Conservation (phyloP, 2,329 filamentous ascomycete species). For the Setomelanomma holmii region DNA sequence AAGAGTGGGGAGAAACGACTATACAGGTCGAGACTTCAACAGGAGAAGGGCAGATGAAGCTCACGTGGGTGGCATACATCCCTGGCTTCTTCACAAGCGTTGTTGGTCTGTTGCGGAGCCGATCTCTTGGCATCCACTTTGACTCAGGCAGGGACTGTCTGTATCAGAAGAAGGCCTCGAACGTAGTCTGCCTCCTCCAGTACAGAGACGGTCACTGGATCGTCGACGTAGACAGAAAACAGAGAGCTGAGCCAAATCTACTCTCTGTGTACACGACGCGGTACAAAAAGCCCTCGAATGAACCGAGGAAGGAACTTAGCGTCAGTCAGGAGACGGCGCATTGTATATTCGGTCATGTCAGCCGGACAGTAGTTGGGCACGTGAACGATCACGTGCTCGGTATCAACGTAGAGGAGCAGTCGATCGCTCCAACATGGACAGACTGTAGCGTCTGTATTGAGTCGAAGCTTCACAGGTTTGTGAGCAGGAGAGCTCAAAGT, state of each 20-base stretch:
- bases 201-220: constrained; percentile 1
- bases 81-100: constrained; percentile 1
- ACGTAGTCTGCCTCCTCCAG: background rate
- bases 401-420: constrained; percentile 2
- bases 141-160: constrained; percentile 1
- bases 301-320: background rate
- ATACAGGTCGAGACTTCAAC: background rate
- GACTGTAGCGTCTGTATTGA: constrained; percentile 3
- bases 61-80: too few species aligned
- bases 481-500: constrained; percentile 5
- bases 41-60: constrained; percentile 1
- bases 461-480: constrained; percentile 3
- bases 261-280: background rate
- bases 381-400: background rate
- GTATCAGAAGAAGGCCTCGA: constrained; percentile 1
- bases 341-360: background rate
- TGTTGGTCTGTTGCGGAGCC: background rate
- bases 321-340: background rate
- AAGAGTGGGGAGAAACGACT: background rate
- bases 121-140: background rate
- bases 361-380: background rate
- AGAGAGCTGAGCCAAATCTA: background rate
- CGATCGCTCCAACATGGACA: constrained; percentile 2
- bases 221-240: background rate
- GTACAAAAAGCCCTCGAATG: background rate